Base-by-base conservation (phyloP, 2,329 filamentous ascomycete species). In the Nakataea oryzae region DNA sequence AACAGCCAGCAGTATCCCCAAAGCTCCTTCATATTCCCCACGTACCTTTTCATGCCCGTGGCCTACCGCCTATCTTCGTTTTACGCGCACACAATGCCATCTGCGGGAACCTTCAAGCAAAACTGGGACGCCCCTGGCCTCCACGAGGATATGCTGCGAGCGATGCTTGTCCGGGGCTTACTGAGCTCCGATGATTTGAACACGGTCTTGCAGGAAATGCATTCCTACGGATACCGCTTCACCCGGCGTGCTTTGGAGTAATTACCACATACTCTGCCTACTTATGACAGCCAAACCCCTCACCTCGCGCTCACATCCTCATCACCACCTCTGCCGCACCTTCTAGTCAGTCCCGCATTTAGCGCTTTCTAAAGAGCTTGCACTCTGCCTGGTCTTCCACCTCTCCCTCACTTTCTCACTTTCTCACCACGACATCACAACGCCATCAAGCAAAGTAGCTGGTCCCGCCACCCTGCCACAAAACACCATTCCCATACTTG, bases 91-190 rank as follows among this genome's bases (percentile, higher is more conserved):
- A 63, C 34, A 11, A 66, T 65, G 63, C 41, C 62, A 12, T 57
- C 50, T 41, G 29, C 60, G 63, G 67, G 28, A 58, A 30, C 34
- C 61, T 64, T 30, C 66, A 60, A 61, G 14, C 61, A 68, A 66
- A 72, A 69, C 41, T 82, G 79, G 79, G 74, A 74, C 30, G 67
- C 63, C 0, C 64, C 72, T 6, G 69, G 71, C 11, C 72, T 75
- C 24, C 78, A 81, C 57, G 70, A 77, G 63, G 76, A 78, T 54
- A 75, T 82, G 55, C 71, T 82, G 47, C 62, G 75, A 8, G 74
- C 73, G 30, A 63, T 81, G 28, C 68, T 77, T n/a, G 70, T 73
- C 29, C 69, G 74, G 8, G 65, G 76, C 61, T 74, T 71, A 50
- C 72, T 76, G 2, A 69, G 64, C 2, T 54, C 64, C 0, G 67